Percentiles rank a stretch among this genome's conserved stretches.
Conservation (phyloP, 2,329 filamentous ascomycete species). For the Aschersonia sp. region DNA sequence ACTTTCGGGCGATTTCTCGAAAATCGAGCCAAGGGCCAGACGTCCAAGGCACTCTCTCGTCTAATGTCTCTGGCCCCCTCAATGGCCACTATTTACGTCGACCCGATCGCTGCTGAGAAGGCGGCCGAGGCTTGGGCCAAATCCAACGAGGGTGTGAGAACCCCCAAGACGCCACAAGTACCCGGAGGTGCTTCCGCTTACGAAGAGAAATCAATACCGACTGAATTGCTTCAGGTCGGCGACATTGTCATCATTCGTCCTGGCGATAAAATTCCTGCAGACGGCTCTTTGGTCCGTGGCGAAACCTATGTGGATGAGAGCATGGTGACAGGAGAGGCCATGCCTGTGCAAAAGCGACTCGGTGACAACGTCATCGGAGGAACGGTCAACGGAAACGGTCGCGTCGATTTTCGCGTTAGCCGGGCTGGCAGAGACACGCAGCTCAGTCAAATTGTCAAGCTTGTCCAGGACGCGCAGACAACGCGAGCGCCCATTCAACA, state of each 20-base stretch:
- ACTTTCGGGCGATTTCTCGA: constrained; percentile 83
- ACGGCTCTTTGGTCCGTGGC: constrained; percentile 73
- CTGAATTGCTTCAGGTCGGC: constrained; percentile 84
- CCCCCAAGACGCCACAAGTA: constrained; percentile 26
- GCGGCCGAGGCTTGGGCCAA: constrained; percentile 61
- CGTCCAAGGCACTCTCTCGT: constrained; percentile 79
- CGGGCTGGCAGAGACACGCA: constrained; percentile 90
- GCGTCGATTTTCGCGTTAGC: constrained; percentile 84
- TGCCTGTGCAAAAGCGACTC: constrained; percentile 82
- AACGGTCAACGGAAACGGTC: constrained; percentile 87
- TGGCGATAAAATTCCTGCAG: constrained; percentile 92
- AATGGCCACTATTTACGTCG: constrained; percentile 92
- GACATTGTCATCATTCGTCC: constrained; percentile 88
- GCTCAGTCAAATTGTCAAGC: constrained; percentile 91
- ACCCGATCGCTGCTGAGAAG: constrained; percentile 88
- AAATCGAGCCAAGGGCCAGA: constrained; percentile 91
- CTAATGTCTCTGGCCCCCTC: constrained; percentile 94
- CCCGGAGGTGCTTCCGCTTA: constrained; percentile 40
- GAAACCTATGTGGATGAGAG: constrained; percentile 94
- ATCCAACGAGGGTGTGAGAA: constrained; percentile 15
- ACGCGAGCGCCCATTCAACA: constrained; percentile 88
- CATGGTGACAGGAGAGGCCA: constrained; percentile 96
- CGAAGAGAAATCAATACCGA: constrained; percentile 81
- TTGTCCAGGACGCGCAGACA: constrained; percentile 96
- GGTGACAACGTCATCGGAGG: constrained; percentile 75